A percentile compares a stretch with the other conserved stretches of the same genome.
These are phyloP conservation scores for Bipolaris sorokiniana DNA, from an alignment of 2,329 filamentous ascomycete species.

Conservation along the genomic window DNA sequence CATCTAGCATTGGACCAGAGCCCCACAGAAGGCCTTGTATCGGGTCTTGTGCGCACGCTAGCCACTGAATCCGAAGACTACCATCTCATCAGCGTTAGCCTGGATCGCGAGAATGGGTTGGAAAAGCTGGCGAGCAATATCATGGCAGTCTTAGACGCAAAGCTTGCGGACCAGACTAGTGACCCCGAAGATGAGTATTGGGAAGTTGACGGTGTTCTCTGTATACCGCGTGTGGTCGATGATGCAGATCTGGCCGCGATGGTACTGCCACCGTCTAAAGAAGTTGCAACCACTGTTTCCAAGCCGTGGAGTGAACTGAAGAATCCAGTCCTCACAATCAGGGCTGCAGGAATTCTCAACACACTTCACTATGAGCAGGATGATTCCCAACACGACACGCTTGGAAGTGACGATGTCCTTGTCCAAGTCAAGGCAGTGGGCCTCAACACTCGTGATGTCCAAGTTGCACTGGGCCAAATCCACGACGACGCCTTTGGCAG, in stretches of 20 bases:
- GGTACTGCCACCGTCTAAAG: constrained; percentile 1
- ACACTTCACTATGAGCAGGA: constrained; percentile 23
- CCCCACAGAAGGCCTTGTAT: constrained; percentile 14
- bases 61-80: constrained; percentile 18
- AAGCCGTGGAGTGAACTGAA: constrained; percentile 18
- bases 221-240: constrained; percentile 16
- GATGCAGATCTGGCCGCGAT: constrained; percentile 7
- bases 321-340: constrained; percentile 16
- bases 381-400: neutral
- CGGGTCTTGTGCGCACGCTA: constrained; percentile 19
- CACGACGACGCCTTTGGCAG: constrained; percentile 19
- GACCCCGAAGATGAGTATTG: constrained; percentile 22
- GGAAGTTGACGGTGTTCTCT: constrained; percentile 11
- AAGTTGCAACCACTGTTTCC: constrained; percentile 17
- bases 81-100: constrained; percentile 14
- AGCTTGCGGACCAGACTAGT: neutral
- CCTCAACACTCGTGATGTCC: constrained; percentile 27
- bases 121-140: constrained; percentile 3
- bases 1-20: neutral
- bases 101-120: neutral
- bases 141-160: constrained; percentile 1
- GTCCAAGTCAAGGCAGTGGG: constrained; percentile 25
- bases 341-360: constrained; percentile 19
- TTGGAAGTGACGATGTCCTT: constrained; percentile 21
- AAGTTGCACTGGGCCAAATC: constrained; percentile 36